Base-by-base conservation (phyloP, 768 basidiomycete genomes). In the Suillus cothurnatus region DNA sequence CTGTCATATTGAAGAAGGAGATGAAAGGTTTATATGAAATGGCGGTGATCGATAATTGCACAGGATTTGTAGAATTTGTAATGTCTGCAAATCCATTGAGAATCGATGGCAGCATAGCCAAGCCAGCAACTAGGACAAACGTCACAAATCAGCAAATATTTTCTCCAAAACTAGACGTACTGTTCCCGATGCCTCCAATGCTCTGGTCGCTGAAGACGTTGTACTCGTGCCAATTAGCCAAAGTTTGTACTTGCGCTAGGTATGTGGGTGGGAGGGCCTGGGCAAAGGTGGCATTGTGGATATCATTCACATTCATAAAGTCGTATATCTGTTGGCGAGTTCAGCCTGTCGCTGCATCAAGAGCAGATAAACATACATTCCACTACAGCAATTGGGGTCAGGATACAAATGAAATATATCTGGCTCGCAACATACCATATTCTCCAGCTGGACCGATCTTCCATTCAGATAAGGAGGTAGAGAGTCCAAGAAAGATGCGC, bases 11-110 rank as follows among this genome's bases (percentile, higher is more conserved):
- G 80, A 93, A 93, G 53, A 93, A 74, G 11, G 88, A 88, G 38
- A 92, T 65, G 79, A 93, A 90, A 0, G 91, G 91, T 74, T 93
- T 92, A 80, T 93, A 93, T 0, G 90, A 82, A 60, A 88, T 81
- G 12, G 86, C 86, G 38, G 85, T 79, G 68, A 89, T 85, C 31
- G 81, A 74, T 49, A 94, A 71, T 72, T 88, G 87, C 63, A 87
- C 69, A 0, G 88, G 83, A 65, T 86, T 80, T 3, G 80, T 77
- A 4, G 75, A 52, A 68, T 87, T 82, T 9, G 77, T 76, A 73
- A 93, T 87, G 12, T 77, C 77, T 0, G 78, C 71, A 38, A 93
- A 78, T 8, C 84, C 84, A 39, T 78, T 69, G 15, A 92, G 67
- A 65, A 94, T 84, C 8, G 82, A 81, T 0, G 90, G 88, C 6